phyloP scores from a whole-genome alignment of 768 basidiomycete genomes.

The Tephrocybe sp. region DNA sequence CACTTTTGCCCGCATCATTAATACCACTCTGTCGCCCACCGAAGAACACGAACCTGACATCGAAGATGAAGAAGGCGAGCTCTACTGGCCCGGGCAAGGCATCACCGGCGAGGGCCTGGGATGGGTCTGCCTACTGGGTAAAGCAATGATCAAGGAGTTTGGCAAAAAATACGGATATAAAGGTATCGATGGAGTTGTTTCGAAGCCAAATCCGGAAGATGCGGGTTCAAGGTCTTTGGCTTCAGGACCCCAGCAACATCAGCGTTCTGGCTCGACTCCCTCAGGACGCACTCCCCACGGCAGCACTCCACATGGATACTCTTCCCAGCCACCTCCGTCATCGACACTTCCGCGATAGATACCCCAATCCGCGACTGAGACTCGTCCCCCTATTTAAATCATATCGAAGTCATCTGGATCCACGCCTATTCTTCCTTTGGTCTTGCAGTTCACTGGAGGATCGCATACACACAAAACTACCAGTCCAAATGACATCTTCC shows the following conservation, averaged over 20 bases:
- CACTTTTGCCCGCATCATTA: slow-evolving; percentile 73
- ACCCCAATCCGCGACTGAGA: neutral
- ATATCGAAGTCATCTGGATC: slow-evolving; percentile 5
- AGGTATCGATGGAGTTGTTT: slow-evolving; percentile 71
- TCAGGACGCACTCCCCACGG: slow-evolving; percentile 19
- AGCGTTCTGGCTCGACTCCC: slow-evolving; percentile 20
- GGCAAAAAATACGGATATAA: slow-evolving; percentile 74
- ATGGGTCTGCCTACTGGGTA: slow-evolving; percentile 87
- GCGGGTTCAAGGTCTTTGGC: slow-evolving; percentile 15
- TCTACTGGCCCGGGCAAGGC: slow-evolving; percentile 81
- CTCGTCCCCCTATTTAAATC: slow-evolving; percentile 12
- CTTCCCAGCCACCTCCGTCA: slow-evolving; percentile 9
- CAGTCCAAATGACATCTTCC: neutral
- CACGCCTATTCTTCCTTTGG: slow-evolving; percentile 3
- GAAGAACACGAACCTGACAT: slow-evolving; percentile 83
- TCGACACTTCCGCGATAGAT: slow-evolving; percentile 9
- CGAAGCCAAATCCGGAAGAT: slow-evolving; percentile 53
- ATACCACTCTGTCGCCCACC: slow-evolving; percentile 55
- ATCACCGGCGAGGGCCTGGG: slow-evolving; percentile 77
- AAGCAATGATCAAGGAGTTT: slow-evolving; percentile 83
- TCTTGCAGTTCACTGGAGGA: slow-evolving; percentile 2
- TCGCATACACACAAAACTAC: slow-evolving; percentile 1
- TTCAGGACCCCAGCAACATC: slow-evolving; percentile 12
- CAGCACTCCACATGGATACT: slow-evolving; percentile 15
- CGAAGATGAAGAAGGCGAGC: slow-evolving; percentile 82